These are phyloP conservation scores for Myriangium duriaei DNA, from an alignment of 2,329 filamentous ascomycete genomes.

Conservation along the genomic window DNA sequence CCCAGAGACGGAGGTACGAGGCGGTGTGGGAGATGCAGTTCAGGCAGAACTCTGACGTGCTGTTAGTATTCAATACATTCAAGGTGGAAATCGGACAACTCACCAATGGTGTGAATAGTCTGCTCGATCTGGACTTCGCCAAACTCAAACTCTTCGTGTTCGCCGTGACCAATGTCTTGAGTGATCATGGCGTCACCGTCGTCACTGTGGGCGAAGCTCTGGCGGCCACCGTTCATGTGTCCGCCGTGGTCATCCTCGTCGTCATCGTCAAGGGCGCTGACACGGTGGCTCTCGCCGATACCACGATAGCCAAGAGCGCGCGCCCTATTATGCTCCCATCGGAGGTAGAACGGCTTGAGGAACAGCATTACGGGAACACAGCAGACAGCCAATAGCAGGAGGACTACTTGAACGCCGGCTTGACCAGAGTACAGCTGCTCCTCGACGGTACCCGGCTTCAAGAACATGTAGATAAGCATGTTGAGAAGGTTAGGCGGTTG, in stretches of 20 bases:
- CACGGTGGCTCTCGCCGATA: constrained; percentile 75
- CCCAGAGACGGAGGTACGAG: constrained; percentile 97
- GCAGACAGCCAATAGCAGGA: constrained; percentile 68
- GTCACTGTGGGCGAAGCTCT: constrained; percentile 56
- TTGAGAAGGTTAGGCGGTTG: constrained; percentile 82
- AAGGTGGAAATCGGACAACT: constrained; percentile 24
- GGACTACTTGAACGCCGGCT: constrained; percentile 56
- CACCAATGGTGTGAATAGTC: constrained; percentile 95
- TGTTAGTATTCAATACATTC: constrained; percentile 12
- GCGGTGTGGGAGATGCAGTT: constrained; percentile 99
- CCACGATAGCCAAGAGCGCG: constrained; percentile 83
- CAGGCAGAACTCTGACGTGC: constrained; percentile 72
- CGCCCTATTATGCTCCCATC: constrained; percentile 83
- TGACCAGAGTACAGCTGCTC: constrained; percentile 71
- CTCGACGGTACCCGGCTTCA: constrained; percentile 66
- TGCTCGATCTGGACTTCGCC: constrained; percentile 97
- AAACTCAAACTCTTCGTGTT: constrained; percentile 95
- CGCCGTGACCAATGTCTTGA: constrained; percentile 60
- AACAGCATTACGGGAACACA: constrained; percentile 89
- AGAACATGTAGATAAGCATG: constrained; percentile 99
- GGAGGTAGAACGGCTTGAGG: constrained; percentile 89
- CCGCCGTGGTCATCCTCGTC: constrained; percentile 52
- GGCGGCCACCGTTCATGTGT: constrained; percentile 45
- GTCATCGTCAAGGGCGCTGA: constrained; percentile 83
- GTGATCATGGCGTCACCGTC: constrained; percentile 82